phyloP scores from a whole-genome alignment of 768 basidiomycete species.

The Rhizopogon salebrosus region DNA sequence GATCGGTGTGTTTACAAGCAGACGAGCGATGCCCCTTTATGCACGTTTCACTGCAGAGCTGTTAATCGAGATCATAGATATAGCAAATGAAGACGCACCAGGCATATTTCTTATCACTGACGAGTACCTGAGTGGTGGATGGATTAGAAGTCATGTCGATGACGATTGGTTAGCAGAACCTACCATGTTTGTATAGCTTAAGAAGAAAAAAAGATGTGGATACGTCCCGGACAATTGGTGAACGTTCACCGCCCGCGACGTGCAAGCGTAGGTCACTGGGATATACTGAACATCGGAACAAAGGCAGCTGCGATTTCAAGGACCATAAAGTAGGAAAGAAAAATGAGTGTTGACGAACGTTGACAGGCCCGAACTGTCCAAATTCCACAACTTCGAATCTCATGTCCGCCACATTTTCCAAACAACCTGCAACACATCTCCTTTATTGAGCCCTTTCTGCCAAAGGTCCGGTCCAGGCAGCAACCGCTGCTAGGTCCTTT shows the following conservation, averaged over 20 bases:
- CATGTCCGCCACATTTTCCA: conserved; percentile 19
- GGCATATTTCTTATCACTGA: conserved; percentile 77
- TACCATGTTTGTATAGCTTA: conserved; percentile 9
- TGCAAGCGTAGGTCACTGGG: conserved; percentile 48
- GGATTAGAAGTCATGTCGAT: background rate
- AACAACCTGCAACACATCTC: conserved; percentile 17
- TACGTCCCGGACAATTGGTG: conserved; percentile 32
- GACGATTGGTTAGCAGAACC: conserved; percentile 38
- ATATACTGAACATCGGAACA: conserved; percentile 22
- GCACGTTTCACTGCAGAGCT: conserved; percentile 68
- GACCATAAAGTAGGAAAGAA: conserved; percentile 35
- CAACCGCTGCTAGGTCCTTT: too few species aligned
- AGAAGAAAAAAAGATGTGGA: background rate
- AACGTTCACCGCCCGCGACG: conserved; percentile 54
- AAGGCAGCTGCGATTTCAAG: conserved; percentile 35
- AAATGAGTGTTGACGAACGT: conserved; percentile 47
- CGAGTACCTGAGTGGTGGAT: conserved; percentile 46
- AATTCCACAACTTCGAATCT: conserved; percentile 1
- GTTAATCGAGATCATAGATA: conserved; percentile 3
- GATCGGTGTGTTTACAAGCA: conserved; percentile 81
- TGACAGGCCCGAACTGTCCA: conserved; percentile 33
- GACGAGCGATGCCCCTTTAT: conserved; percentile 94
- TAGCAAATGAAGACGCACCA: conserved; percentile 54
- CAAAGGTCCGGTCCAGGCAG: conserved; percentile 15
- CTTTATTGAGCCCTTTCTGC: conserved; percentile 26